phyloP scores from a whole-genome alignment of 1,139 yeast genomes.

The Geotrichum cucujoidarum region DNA sequence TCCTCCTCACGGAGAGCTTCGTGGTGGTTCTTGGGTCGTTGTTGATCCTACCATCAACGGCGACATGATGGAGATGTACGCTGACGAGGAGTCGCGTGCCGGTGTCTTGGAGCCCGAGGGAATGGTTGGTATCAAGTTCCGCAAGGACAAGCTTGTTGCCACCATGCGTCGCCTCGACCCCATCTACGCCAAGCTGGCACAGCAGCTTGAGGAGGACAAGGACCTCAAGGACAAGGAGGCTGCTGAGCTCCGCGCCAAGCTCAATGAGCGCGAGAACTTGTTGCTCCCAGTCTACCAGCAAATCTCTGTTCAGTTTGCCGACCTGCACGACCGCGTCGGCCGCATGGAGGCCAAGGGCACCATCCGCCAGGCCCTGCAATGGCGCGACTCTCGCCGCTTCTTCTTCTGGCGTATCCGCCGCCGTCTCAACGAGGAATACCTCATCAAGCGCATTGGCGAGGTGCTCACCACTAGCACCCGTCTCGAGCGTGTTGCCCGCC shows the following conservation, averaged over 20 bases:
- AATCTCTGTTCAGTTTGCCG: constrained; percentile 93
- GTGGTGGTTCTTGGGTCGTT: constrained; percentile 99
- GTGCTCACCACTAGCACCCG: constrained; percentile 59
- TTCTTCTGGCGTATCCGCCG: constrained; percentile 99
- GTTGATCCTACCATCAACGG: constrained; percentile 96
- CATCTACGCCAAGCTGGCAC: constrained; percentile 63
- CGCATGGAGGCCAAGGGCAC: constrained; percentile 96
- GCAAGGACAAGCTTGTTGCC: constrained; percentile 81
- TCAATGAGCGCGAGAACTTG: constrained; percentile 71
- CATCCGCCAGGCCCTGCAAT: constrained; percentile 75
- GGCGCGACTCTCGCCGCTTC: constrained; percentile 86
- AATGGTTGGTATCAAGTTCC: constrained; percentile 96
- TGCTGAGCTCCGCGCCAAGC: constrained; percentile 56
- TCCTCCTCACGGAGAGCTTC: constrained; percentile 96
- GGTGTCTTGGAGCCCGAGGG: constrained; percentile 99
- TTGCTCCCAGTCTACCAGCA: constrained; percentile 87
- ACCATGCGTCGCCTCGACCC: constrained; percentile 89
- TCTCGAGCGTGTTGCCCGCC: constrained; percentile 78
- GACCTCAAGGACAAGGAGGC: constrained; percentile 61
- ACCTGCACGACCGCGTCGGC: constrained; percentile 93
- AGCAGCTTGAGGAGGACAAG: constrained; percentile 46
- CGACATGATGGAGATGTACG: constrained; percentile 99
- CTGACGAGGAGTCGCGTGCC: constrained; percentile 90
- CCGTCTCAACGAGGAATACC: constrained; percentile 87
- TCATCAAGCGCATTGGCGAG: constrained; percentile 67